phyloP scores from a whole-genome alignment of 2,329 filamentous ascomycete species.

The Leptoxyphium fumago region DNA sequence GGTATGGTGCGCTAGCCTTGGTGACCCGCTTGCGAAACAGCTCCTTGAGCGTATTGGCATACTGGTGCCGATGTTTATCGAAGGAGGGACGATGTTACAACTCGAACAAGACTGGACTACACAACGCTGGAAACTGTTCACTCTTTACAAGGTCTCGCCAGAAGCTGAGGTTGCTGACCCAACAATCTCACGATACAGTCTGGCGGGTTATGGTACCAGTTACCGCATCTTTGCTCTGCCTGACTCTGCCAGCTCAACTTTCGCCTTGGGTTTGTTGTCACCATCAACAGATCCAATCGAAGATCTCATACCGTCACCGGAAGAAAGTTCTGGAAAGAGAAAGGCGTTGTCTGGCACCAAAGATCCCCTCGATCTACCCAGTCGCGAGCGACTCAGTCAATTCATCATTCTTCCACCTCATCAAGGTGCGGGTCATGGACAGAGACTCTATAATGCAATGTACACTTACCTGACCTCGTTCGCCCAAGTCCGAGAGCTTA shows the following conservation, averaged over 20 bases:
- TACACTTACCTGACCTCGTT: slow-evolving; percentile 54
- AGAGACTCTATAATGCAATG: slow-evolving; percentile 66
- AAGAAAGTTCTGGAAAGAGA: slow-evolving; percentile 5
- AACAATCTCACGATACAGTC: slow-evolving; percentile 50
- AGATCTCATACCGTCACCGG: slow-evolving; percentile 23
- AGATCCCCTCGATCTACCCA: slow-evolving; percentile 45
- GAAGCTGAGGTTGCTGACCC: slow-evolving; percentile 14
- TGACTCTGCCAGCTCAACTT: slow-evolving; percentile 8
- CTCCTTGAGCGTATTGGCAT: slow-evolving; percentile 72
- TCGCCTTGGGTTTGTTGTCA: slow-evolving; percentile 2
- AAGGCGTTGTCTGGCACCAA: slow-evolving; percentile 23
- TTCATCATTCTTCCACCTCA: slow-evolving; percentile 84
- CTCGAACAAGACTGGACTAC: slow-evolving; percentile 57
- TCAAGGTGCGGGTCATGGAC: slow-evolving; percentile 66
- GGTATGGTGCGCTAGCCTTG: slow-evolving; percentile 67
- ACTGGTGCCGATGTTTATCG: slow-evolving; percentile 74
- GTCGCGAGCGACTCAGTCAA: slow-evolving; percentile 76
- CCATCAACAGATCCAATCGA: slow-evolving; percentile 1
- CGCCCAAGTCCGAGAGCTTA: slow-evolving; percentile 60
- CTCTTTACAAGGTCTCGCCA: slow-evolving; percentile 36
- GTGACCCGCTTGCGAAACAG: slow-evolving; percentile 52
- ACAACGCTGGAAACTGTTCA: slow-evolving; percentile 82
- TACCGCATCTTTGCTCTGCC: slow-evolving; percentile 56
- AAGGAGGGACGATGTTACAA: slow-evolving; percentile 69
- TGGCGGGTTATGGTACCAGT: slow-evolving; percentile 80